Percentiles rank a stretch among this genome's conserved stretches.
phyloP scores from a whole-genome alignment of 148 eudicot species.

The Drosera capensis region DNA sequence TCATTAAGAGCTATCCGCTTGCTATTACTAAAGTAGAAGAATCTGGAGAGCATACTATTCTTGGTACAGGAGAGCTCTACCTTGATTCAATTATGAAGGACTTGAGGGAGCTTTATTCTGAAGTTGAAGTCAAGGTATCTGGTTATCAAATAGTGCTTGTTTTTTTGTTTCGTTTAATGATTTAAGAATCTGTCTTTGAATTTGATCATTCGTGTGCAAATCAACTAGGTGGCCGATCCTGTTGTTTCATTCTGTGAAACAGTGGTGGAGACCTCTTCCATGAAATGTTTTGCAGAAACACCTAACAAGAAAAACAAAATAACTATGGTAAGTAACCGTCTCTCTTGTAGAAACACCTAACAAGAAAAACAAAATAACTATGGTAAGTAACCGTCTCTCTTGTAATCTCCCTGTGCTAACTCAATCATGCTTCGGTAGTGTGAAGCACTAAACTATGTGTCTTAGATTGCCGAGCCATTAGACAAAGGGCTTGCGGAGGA shows the following conservation, averaged over 20 bases:
- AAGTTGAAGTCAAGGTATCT: conserved; percentile 95
- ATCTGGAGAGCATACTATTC: conserved; percentile 94
- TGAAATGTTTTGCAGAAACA: conserved; percentile 99
- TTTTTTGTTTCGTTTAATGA: neutral
- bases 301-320: conserved; percentile 94
- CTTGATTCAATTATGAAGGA: conserved; percentile 99
- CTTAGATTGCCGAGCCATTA: conserved; percentile 88
- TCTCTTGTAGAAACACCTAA: neutral
- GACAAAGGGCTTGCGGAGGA: conserved; percentile 99
- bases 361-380: neutral
- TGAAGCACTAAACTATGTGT: too few relatives aligned
- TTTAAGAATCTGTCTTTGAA: neutral
- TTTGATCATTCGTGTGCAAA: conserved; percentile 1
- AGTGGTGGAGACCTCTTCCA: conserved; percentile 89
- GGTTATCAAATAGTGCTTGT: neutral
- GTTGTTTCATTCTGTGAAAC: conserved; percentile 99
- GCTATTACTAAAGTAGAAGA: conserved; percentile 99
- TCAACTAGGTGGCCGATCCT: conserved; percentile 84
- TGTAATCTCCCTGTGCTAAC: neutral
- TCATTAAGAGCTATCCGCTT: conserved; percentile 94
- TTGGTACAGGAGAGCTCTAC: conserved; percentile 94
- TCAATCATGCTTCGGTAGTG: too few relatives aligned
- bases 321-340: conserved; percentile 53
- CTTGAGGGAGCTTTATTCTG: conserved; percentile 94
- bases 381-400: neutral